These are phyloP conservation scores for Neurospora sp. DNA, from an alignment of 495 filamentous ascomycete species.

Conservation along the genomic window DNA sequence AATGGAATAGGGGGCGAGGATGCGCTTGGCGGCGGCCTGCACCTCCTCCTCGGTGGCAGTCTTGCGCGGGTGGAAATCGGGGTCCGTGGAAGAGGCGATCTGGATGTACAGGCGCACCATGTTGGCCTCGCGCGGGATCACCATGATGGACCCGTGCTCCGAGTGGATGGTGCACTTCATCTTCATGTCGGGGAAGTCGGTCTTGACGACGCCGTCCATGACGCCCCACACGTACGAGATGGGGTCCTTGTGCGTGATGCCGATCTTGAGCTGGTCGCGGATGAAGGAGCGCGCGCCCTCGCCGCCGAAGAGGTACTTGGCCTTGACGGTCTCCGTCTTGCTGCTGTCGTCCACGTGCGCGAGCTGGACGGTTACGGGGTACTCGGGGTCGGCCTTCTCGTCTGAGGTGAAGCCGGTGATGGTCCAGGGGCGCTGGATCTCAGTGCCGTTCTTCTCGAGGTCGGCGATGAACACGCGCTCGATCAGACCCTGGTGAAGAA, in stretches of 20 bases:
- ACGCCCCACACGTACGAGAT: constrained; percentile 67
- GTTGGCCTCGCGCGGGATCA: constrained; percentile 63
- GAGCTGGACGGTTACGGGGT: constrained; percentile 54
- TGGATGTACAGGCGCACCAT: constrained; percentile 72
- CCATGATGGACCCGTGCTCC: constrained; percentile 59
- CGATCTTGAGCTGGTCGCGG: constrained; percentile 52
- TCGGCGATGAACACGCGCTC: constrained; percentile 63
- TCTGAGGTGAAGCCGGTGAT: constrained; percentile 54
- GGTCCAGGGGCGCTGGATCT: constrained; percentile 50
- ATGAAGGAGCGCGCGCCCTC: constrained; percentile 52
- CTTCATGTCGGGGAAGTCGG: constrained; percentile 70
- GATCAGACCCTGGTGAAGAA: constrained; percentile 66
- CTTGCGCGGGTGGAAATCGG: constrained; percentile 49
- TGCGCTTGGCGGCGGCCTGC: constrained; percentile 52
- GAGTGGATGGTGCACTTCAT: constrained; percentile 84
- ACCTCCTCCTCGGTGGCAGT: constrained; percentile 58
- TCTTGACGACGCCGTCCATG: constrained; percentile 65
- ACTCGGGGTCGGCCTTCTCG: constrained; percentile 45
- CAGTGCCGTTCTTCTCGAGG: constrained; percentile 46
- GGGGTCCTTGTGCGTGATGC: constrained; percentile 48
- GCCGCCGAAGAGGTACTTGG: constrained; percentile 51
- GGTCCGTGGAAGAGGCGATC: constrained; percentile 54
- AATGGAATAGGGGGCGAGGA: constrained; percentile 56
- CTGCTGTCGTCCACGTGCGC: constrained; percentile 70
- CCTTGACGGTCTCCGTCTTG: constrained; percentile 41